Percentiles rank a stretch among this genome's conserved stretches.
These are phyloP conservation scores for Chlamydomonas incerta DNA, from an alignment of 139 green algal genomes.

Conservation along the genomic window DNA sequence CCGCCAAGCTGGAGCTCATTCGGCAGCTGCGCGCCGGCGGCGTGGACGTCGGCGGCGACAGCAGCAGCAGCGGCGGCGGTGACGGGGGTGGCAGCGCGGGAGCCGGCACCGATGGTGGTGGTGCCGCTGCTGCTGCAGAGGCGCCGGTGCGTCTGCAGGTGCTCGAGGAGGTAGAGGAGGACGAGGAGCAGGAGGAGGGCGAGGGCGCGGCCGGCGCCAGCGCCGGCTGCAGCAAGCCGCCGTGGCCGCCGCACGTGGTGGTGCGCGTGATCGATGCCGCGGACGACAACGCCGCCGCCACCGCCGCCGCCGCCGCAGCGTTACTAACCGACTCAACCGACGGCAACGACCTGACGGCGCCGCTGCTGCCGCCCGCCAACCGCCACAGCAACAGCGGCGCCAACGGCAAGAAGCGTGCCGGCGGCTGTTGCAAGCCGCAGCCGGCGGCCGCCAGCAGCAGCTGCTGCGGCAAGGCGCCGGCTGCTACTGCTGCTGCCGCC, in stretches of 20 bases:
- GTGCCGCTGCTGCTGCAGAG: too few species aligned
- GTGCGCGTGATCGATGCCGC: not conserved
- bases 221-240: too few species aligned
- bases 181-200: not conserved
- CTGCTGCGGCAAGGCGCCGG: too few species aligned
- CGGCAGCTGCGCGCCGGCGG: not conserved
- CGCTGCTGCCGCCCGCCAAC: not conserved
- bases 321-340: too few species aligned
- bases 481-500: too few species aligned
- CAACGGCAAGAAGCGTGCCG: too few species aligned
- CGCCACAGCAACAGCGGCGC: too few species aligned
- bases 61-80: slow-evolving; percentile 7
- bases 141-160: too few species aligned
- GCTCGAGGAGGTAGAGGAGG: too few species aligned
- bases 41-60: not conserved
- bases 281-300: not conserved
- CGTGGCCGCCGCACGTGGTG: not conserved
- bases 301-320: too few species aligned
- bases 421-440: too few species aligned
- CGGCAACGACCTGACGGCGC: not conserved
- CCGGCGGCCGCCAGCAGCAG: too few species aligned
- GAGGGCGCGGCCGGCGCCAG: not conserved
- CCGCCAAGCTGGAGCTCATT: slow-evolving; percentile 67
- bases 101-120: not conserved
- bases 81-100: not conserved